These are phyloP conservation scores for Ascomycota sp. DNA, from an alignment of 2,329 filamentous ascomycete genomes.

Conservation along the genomic window DNA sequence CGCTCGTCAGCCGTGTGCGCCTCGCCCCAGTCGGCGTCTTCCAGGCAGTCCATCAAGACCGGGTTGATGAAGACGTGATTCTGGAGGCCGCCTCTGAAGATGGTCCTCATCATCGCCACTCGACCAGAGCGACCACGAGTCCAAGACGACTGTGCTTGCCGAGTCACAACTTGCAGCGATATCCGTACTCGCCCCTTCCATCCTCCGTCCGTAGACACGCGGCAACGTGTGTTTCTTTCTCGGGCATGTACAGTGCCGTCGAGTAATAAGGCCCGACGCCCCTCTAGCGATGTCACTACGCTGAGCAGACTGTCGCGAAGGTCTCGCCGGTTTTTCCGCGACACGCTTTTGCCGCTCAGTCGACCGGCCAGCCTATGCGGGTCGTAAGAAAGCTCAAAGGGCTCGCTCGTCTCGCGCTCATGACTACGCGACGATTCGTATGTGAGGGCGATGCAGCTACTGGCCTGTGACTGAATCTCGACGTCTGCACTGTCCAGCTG, in stretches of 20 bases:
- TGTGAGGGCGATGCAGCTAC: conserved; percentile 61
- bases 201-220: conserved; percentile 19
- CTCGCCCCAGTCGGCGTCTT: conserved; percentile 15
- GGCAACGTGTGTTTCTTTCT: conserved; percentile 21
- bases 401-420: conserved; percentile 27
- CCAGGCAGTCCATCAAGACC: conserved; percentile 16
- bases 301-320: conserved; percentile 27
- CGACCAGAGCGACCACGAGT: conserved; percentile 31
- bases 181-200: conserved; percentile 27
- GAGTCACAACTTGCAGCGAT: conserved; percentile 28
- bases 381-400: conserved; percentile 28
- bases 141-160: conserved; percentile 24
- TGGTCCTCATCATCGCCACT: conserved; percentile 24
- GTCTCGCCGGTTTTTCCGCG: conserved; percentile 25
- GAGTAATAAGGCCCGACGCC: conserved; percentile 34
- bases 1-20: conserved; percentile 2
- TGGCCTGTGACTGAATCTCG: conserved; percentile 56
- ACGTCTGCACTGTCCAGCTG: conserved; percentile 60
- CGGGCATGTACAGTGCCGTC: conserved; percentile 20
- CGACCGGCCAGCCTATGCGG: conserved; percentile 25
- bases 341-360: conserved; percentile 26
- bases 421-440: conserved; percentile 47
- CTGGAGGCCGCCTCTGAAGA: conserved; percentile 25
- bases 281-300: conserved; percentile 32
- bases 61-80: conserved; percentile 18